These are phyloP conservation scores for Epichloe sylvatica DNA, from an alignment of 2,329 filamentous ascomycete species.

Conservation along the genomic window DNA sequence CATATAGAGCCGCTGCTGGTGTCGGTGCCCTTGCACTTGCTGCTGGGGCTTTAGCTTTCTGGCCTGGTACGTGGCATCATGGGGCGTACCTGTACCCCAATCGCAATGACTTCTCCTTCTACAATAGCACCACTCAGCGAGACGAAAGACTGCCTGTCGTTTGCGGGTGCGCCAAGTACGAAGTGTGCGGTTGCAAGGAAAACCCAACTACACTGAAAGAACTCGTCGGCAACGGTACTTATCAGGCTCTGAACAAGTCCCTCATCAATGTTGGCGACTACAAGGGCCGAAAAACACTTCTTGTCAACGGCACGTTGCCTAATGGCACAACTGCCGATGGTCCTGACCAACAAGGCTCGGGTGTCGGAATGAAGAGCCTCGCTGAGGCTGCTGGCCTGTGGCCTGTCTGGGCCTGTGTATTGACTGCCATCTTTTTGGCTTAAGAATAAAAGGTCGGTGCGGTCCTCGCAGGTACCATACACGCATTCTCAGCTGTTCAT, in stretches of 20 bases:
- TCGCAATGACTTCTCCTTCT: slow-evolving; percentile 29
- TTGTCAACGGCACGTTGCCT: slow-evolving; percentile 63
- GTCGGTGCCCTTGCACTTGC: slow-evolving; percentile 38
- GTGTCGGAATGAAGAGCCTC: slow-evolving; percentile 16
- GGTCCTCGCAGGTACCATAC: not conserved
- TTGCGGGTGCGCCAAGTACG: slow-evolving; percentile 37
- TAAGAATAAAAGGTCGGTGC: slow-evolving; percentile 13
- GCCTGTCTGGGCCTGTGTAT: slow-evolving; percentile 31
- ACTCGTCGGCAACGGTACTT: slow-evolving; percentile 52
- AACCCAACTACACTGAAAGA: slow-evolving; percentile 41
- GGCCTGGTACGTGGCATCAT: slow-evolving; percentile 52
- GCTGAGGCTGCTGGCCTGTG: slow-evolving; percentile 32
- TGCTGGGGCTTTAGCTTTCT: slow-evolving; percentile 37
- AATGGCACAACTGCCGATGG: slow-evolving; percentile 44
- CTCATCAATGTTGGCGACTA: slow-evolving; percentile 43
- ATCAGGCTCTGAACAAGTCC: slow-evolving; percentile 42
- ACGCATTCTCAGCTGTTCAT: not conserved
- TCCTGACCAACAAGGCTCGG: slow-evolving; percentile 18
- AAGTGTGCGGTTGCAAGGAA: slow-evolving; percentile 54
- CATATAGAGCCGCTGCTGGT: slow-evolving; percentile 43
- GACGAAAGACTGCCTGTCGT: slow-evolving; percentile 23
- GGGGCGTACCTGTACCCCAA: slow-evolving; percentile 46
- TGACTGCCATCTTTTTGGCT: slow-evolving; percentile 29
- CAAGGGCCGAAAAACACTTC: slow-evolving; percentile 36
- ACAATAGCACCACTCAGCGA: slow-evolving; percentile 33